Evolutionary conservation across 2,329 filamentous ascomycete species (phyloP).

Genomic region (Clonostachys byssicola): DNA sequence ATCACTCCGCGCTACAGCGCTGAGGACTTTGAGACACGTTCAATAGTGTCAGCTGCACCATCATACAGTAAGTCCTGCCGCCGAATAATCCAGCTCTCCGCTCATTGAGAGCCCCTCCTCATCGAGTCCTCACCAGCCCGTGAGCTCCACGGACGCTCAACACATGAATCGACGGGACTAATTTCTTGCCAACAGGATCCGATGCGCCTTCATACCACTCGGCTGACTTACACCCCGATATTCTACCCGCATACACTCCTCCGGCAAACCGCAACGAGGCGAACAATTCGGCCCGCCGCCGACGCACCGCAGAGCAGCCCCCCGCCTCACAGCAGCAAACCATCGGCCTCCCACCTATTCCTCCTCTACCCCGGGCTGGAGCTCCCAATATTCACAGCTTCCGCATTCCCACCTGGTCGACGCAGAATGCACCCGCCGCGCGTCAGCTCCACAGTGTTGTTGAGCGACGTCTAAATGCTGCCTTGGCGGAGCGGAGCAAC

Average conservation of each 20-base stretch:
- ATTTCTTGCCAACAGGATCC: slow-evolving; percentile 38
- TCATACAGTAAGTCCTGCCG: slow-evolving; percentile 52
- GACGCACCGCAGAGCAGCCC: slow-evolving; percentile 3
- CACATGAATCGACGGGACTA: not conserved
- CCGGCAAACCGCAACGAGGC: slow-evolving; percentile 9
- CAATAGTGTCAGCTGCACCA: slow-evolving; percentile 63
- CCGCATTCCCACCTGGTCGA: slow-evolving; percentile 56
- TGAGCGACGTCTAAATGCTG: slow-evolving; percentile 49
- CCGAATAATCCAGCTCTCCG: not conserved
- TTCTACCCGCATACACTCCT: slow-evolving; percentile 48
- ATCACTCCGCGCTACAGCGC: slow-evolving; percentile 23
- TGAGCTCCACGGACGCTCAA: not conserved
- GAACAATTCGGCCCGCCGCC: slow-evolving; percentile 2
- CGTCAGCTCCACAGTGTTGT: slow-evolving; percentile 62
- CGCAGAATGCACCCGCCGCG: slow-evolving; percentile 45
- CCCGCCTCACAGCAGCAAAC: slow-evolving; percentile 20
- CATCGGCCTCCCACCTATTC: slow-evolving; percentile 47
- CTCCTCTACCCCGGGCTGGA: slow-evolving; percentile 26
- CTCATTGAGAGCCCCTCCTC: not conserved
- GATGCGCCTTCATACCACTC: slow-evolving; percentile 64
- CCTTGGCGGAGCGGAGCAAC: slow-evolving; percentile 13
- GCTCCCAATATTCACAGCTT: slow-evolving; percentile 45
- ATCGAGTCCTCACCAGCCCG: not conserved
- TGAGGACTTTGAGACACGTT: slow-evolving; percentile 64
- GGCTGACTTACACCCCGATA: slow-evolving; percentile 38